Evolutionary conservation across 768 basidiomycete genomes (phyloP), one percentile per base, ranked within the genome.

Genomic region (Amanita polypyramis): DNA sequence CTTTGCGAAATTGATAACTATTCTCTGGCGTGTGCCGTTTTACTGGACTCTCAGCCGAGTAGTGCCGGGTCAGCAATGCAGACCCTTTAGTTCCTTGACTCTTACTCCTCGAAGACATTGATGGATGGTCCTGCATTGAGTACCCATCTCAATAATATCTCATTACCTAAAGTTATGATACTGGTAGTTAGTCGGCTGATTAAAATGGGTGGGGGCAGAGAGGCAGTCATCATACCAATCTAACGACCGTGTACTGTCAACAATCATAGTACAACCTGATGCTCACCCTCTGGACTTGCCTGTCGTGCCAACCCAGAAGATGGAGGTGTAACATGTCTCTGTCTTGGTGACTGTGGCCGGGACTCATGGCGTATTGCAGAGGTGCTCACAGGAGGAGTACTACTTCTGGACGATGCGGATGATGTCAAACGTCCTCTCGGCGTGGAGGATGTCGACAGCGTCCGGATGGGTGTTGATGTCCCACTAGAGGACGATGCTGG

Each of bases 391-490:
- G 43, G 42, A 17, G 49, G 49, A 5, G 49, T 50, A n/a, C 25
- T 45, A 20, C 49, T 50, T 14, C 49, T 50, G 20, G 49, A 49
- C 7, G 48, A 42, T 5, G 40, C 44, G 20, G 49, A 49, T 5
- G 48, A 42, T 2, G 40, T 5, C 42, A 43, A 23, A 23, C 49
- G 42, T 25, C 42, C 49, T 7, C 49, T 35, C 19, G 41, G 34
- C 10, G 49, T 21, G 5, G 49, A 43, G 12, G 42, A 43, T 21
- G 49, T 12, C 2, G 42, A 43, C 4, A 50, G 34, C 9, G 49
- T 37, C 9, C 42, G 49, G 34, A 45, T 29, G 15, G 49, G 42
- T 5, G 49, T 50, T 10, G 25, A 19, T 34, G 41, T 37, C 12
- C 49, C 43, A 5, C 42, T 34, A 1, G 17, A 19, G 3, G 36